Conservation (phyloP, 2,329 filamentous ascomycete species). For the Mariannaea elegans region DNA sequence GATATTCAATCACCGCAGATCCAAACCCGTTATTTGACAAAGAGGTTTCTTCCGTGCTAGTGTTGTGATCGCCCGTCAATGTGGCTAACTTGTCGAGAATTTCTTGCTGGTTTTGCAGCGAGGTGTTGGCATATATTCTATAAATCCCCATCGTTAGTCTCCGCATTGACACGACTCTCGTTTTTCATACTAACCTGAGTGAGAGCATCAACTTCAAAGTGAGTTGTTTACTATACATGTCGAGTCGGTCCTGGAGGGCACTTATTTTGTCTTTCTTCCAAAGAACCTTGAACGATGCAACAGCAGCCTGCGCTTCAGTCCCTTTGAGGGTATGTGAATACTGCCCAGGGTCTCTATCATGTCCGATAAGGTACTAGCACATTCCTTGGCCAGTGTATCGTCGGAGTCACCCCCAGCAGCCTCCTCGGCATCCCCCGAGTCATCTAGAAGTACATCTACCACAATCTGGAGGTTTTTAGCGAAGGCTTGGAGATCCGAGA, state of each 20-base stretch:
- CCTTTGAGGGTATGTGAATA: neutral
- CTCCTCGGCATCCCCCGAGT: neutral
- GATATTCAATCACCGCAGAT: neutral
- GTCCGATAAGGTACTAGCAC: neutral
- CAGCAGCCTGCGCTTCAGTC: neutral
- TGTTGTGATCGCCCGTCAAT: neutral
- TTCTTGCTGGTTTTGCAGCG: neutral
- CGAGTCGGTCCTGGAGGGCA: too few species aligned
- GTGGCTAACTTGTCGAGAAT: neutral
- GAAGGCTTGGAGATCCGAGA: neutral
- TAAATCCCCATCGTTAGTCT: too few species aligned
- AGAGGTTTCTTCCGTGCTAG: neutral
- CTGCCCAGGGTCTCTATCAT: neutral
- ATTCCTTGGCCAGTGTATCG: slow-evolving; percentile 1
- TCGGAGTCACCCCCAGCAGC: neutral
- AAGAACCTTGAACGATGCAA: neutral
- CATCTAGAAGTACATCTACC: neutral
- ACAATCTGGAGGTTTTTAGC: neutral
- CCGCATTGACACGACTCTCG: too few species aligned
- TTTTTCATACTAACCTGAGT: too few species aligned
- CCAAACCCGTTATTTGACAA: neutral
- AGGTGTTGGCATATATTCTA: too few species aligned
- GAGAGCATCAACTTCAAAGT: too few species aligned
- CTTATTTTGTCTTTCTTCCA: slow-evolving; percentile 11
- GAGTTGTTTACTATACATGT: too few species aligned